A percentile compares a stretch with the other conserved stretches of the same genome.
These are phyloP conservation scores for Lagenaria siceraria DNA, from an alignment of 306 rosid species.

Conservation along the genomic window DNA sequence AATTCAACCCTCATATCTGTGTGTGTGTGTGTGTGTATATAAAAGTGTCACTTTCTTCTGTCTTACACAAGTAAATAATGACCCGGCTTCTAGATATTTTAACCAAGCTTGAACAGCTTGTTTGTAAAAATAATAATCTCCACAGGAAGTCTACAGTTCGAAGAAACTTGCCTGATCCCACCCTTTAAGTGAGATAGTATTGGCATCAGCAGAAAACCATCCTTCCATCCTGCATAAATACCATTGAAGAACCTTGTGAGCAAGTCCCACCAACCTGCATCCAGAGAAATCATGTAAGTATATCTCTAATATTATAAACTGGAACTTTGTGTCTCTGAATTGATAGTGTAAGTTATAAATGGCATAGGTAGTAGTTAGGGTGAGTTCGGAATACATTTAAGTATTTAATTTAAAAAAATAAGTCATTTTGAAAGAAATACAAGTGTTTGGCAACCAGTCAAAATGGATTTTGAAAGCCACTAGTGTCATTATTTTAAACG, in stretches of 20 bases:
- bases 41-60: background rate
- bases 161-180: constrained; percentile 88
- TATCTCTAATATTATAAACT: background rate
- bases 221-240: constrained; percentile 98
- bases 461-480: too few relatives aligned
- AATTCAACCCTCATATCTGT: background rate
- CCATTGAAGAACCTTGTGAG: constrained; percentile 94
- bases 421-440: too few relatives aligned
- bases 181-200: constrained; percentile 70
- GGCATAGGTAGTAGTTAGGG: background rate
- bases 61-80: background rate
- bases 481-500: too few relatives aligned
- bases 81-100: background rate
- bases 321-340: background rate
- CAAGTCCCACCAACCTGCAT: constrained; percentile 79
- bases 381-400: too few relatives aligned
- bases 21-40: too few relatives aligned
- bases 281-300: constrained; percentile 3
- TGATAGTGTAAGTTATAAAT: background rate
- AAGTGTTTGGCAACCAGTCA: too few relatives aligned
- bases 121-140: background rate
- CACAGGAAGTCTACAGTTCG: background rate
- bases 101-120: background rate
- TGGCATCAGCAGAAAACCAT: constrained; percentile 98
- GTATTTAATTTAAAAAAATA: too few relatives aligned